Evolutionary conservation across 305 asterid genomes (phyloP).

Genomic region (Fraxinus floribunda): DNA sequence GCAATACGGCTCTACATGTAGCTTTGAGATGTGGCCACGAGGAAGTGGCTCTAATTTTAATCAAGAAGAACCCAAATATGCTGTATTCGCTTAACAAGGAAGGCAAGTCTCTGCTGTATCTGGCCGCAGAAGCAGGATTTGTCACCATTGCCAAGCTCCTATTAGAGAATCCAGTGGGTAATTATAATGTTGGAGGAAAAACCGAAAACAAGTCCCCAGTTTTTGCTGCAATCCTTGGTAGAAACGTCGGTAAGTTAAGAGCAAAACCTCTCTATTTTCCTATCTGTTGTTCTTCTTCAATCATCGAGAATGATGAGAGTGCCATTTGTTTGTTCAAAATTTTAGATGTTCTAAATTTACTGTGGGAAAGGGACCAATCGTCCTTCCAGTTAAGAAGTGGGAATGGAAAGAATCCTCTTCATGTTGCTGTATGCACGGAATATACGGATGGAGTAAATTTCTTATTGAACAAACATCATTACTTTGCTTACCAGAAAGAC

Average conservation of each 20-base stretch:
- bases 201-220: slow-evolving; percentile 40
- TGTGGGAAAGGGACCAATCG: slow-evolving; percentile 46
- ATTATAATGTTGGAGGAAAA: slow-evolving; percentile 27
- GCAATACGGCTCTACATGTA: slow-evolving; percentile 53
- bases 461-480: slow-evolving; percentile 32
- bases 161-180: slow-evolving; percentile 43
- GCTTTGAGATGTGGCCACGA: slow-evolving; percentile 43
- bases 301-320: not conserved
- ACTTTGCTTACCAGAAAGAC: slow-evolving; percentile 43
- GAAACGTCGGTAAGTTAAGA: slow-evolving; percentile 31
- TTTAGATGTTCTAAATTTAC: slow-evolving; percentile 33
- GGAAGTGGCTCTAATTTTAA: slow-evolving; percentile 43
- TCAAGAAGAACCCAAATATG: slow-evolving; percentile 39
- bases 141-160: slow-evolving; percentile 41
- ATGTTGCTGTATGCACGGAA: slow-evolving; percentile 43
- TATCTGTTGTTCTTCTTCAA: not conserved
- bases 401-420: slow-evolving; percentile 45
- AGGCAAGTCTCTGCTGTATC: slow-evolving; percentile 49
- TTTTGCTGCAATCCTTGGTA: slow-evolving; percentile 35
- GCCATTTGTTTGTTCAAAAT: not conserved
- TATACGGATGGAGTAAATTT: slow-evolving; percentile 36
- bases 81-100: slow-evolving; percentile 41
- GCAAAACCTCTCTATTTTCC: not conserved
- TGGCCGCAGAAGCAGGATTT: slow-evolving; percentile 59
- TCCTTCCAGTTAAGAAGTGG: slow-evolving; percentile 34